Percentiles rank a stretch among this genome's conserved stretches.
Conservation (phyloP, 2,329 filamentous ascomycete genomes). For the Microdochium nivale region DNA sequence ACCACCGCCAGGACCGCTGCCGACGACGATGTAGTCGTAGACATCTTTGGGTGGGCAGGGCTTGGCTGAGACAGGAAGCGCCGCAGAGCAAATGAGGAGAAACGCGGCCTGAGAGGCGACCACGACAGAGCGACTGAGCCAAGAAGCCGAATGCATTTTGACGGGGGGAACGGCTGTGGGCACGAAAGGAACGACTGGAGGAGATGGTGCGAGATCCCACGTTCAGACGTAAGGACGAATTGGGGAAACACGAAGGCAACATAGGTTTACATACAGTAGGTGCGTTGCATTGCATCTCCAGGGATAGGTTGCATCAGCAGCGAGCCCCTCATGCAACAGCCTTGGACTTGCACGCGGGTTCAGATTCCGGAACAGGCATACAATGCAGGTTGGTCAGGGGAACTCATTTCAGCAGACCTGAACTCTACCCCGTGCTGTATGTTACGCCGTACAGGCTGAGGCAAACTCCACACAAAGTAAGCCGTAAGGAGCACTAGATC, state of each 20-base stretch:
- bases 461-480: no score
- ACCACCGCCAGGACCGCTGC: slow-evolving; percentile 44
- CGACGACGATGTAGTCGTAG: slow-evolving; percentile 33
- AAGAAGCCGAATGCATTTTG: background rate
- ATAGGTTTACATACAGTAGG: background rate
- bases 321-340: background rate
- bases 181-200: background rate
- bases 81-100: background rate
- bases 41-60: background rate
- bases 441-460: no score
- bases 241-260: background rate
- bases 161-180: background rate
- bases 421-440: no score
- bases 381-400: background rate
- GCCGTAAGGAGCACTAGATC: background rate
- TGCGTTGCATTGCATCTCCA: background rate
- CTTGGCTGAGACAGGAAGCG: background rate
- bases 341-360: background rate
- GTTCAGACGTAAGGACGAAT: background rate
- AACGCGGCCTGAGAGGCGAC: background rate
- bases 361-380: background rate
- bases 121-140: background rate
- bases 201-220: background rate
- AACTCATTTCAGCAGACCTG: background rate
- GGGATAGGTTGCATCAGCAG: background rate